Evolutionary conservation across 1,284 basidiomycete species (phyloP), one percentile per base, ranked within the genome.

Genomic region (Heterobasidion annosum): DNA sequence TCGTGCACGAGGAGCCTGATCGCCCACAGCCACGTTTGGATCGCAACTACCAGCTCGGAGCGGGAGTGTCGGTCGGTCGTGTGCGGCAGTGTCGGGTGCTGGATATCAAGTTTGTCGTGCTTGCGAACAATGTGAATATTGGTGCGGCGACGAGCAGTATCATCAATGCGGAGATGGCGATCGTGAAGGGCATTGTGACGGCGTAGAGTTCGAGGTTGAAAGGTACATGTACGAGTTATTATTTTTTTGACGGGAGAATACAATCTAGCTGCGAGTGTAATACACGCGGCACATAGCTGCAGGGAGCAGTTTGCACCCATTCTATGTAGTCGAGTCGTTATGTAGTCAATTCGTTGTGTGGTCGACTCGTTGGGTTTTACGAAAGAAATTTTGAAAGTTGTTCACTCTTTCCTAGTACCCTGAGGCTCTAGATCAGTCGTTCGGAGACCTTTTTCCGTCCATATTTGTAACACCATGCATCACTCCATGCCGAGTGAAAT

Each of bases 131-230:
- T 66, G 95, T 98, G 58, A 87, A 88, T 63, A 91, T 99, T 61
- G 96, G 97, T 7, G 96, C 96, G 9, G 96, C 97, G 51, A 99
- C 97, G 48, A 93, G 90, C 63, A 94, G 91, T 57, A 92, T 99
- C 68, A 96, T 99, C 68, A 99, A 99, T 68, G 97, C 96, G 3
- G 96, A 99, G 76, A 75, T 91, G 43, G 95, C 94, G n/a, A 82
- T 96, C 4, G 70, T 88, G 54, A 93, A 90, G 72, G 92, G 91
- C 10, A 72, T 87, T 53, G 70, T 82, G 52, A 54, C 58, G 19
- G 56, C 58, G 64, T 83, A 64, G 59, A 51, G 19, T 18, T 12
- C 13, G 35, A 15, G 35, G 34, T 37, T 12, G n/a, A n/a, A 40
- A 40, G 37, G 37, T 40, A 10, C n/a, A 40, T 40, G 37, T 40